Base-by-base conservation (phyloP, 2,329 filamentous ascomycete genomes). In the Colletotrichum lupini region DNA sequence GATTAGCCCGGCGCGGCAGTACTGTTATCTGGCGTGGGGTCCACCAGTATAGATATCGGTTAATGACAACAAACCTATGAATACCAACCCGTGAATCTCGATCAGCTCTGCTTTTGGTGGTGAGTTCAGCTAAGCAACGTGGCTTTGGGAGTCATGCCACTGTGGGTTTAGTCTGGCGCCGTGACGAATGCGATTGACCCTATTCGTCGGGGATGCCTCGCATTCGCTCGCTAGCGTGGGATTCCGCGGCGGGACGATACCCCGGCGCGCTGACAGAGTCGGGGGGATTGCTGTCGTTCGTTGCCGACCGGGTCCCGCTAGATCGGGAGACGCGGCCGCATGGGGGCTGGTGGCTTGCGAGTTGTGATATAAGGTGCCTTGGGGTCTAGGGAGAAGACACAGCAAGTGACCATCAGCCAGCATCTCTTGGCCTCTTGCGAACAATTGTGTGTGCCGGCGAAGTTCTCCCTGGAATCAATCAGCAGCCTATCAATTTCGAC, bases 1-100 rank as follows among this genome's bases (percentile, higher is more conserved):
- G 88, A 90, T 67, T 82, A 78, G 71, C 49, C 57, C 49, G 8
- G 19, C 42, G 22, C 12, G 58, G 46, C 30, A 56, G 37, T 49
- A 32, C 55, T 62, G 11, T 67, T 57, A 57, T 49, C 42, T 49
- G 42, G 32, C 32, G 32, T 35, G 32, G 26, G 58, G 24, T 58
- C 69, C 37, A 49, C 55, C n/a, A 56, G 37, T 2, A 61, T 42
- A 58, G 49, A 22, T 67, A 68, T 32, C 32, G 32, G 28, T 55
- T 55, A 53, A 64, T 49, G 42, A 49, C 19, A n/a, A 49, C 8
- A 49, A 49, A 8, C 37, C 37, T 42, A 42, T 42, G 37, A 35
- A 35, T 12, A 35, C 32, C 32, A 42, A 42, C 5, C 37, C 16
- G 6, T 42, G 0, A 42, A 26, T 53, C 46, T 52, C 28, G n/a